These are phyloP conservation scores for Echria macrotheca DNA, from an alignment of 495 filamentous ascomycete species.

Conservation along the genomic window DNA sequence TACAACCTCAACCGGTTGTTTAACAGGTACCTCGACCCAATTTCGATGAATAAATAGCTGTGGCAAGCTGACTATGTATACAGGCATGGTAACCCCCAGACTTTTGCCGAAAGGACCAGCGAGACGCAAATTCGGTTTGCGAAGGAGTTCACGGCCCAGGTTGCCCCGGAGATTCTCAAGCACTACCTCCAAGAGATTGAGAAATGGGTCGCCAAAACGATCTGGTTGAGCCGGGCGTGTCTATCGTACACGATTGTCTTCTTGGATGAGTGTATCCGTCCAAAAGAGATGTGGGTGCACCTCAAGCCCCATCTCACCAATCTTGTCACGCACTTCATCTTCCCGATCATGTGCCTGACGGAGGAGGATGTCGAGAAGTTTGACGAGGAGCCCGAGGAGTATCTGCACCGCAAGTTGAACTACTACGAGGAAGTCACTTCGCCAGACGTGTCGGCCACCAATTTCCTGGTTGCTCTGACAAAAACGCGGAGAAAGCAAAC, in stretches of 20 bases:
- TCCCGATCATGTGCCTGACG: slow-evolving; percentile 88
- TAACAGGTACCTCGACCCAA: slow-evolving; percentile 60
- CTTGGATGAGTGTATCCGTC: slow-evolving; percentile 94
- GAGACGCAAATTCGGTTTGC: slow-evolving; percentile 72
- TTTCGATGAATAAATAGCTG: background rate
- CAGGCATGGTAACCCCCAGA: slow-evolving; percentile 82
- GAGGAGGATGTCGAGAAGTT: slow-evolving; percentile 93
- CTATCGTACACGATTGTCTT: slow-evolving; percentile 88
- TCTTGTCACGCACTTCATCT: slow-evolving; percentile 87
- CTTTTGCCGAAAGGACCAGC: slow-evolving; percentile 57
- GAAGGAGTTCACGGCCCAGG: slow-evolving; percentile 82
- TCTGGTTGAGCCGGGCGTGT: slow-evolving; percentile 90
- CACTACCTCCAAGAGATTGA: slow-evolving; percentile 89
- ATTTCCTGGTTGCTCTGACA: slow-evolving; percentile 90
- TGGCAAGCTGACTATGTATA: slow-evolving; percentile 17
- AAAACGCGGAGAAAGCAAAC: slow-evolving; percentile 94
- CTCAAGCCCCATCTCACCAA: slow-evolving; percentile 90
- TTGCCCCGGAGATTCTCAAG: slow-evolving; percentile 92
- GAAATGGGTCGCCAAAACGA: slow-evolving; percentile 90
- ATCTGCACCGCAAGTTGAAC: slow-evolving; percentile 93
- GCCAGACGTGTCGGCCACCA: slow-evolving; percentile 93
- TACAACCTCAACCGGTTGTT: slow-evolving; percentile 94
- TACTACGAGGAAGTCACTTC: slow-evolving; percentile 96
- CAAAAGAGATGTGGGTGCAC: slow-evolving; percentile 92
- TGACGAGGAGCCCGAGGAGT: slow-evolving; percentile 88